phyloP scores from a whole-genome alignment of 257 asterid genomes.

The Nyctanthes arbortristis region DNA sequence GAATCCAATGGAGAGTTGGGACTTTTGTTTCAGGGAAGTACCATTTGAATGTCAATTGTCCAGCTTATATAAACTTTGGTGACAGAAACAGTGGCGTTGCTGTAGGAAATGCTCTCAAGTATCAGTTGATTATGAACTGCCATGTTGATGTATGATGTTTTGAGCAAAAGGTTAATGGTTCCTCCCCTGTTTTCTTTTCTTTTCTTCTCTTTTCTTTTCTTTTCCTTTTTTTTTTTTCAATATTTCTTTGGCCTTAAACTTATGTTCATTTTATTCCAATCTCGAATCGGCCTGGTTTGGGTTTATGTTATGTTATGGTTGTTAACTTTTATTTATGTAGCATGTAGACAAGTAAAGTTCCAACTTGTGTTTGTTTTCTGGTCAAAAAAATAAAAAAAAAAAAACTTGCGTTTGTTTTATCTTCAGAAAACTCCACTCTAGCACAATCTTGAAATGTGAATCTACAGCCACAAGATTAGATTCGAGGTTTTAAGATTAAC shows the following conservation, averaged over 20 bases:
- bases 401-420: too few relatives aligned
- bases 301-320: neutral
- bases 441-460: neutral
- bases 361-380: too few relatives aligned
- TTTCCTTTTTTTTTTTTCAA: neutral
- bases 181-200: neutral
- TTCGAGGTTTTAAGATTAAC: too few relatives aligned
- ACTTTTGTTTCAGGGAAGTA: constrained; percentile 56
- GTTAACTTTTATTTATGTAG: neutral
- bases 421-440: neutral
- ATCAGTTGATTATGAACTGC: constrained; percentile 52
- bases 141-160: constrained; percentile 50
- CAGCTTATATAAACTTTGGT: constrained; percentile 67
- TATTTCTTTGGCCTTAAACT: neutral
- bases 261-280: too few relatives aligned
- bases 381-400: too few relatives aligned
- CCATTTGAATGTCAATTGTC: constrained; percentile 65
- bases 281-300: too few relatives aligned
- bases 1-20: constrained; percentile 80
- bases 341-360: neutral
- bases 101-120: constrained; percentile 44
- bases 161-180: neutral
- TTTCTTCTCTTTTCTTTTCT: neutral
- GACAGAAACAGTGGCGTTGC: constrained; percentile 16
- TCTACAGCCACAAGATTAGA: too few relatives aligned